Evolutionary conservation across 2,329 filamentous ascomycete genomes (phyloP).

Genomic region (Pseudogymnoascus verrucosus): DNA sequence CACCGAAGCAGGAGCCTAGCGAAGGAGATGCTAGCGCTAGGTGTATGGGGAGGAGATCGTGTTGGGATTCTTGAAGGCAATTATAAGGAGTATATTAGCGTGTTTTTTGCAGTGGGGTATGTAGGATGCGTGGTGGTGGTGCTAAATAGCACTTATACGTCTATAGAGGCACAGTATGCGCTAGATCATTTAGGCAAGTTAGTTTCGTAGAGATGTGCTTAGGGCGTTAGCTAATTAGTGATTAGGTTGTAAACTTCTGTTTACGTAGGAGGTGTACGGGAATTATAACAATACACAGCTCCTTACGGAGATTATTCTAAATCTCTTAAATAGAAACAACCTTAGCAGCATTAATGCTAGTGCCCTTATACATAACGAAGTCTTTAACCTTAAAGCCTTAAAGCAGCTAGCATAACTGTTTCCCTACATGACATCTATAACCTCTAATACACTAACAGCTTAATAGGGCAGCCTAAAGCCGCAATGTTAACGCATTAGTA

Average conservation of each 20-base stretch:
- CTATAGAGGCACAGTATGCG: conserved; percentile 63
- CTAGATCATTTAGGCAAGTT: conserved; percentile 59
- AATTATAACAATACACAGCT: conserved; percentile 55
- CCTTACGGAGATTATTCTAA: conserved; percentile 41
- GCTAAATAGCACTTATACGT: conserved; percentile 75
- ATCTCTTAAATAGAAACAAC: conserved; percentile 35
- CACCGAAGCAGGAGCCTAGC: conserved; percentile 54
- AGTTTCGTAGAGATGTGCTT: neutral
- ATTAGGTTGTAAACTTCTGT: conserved; percentile 63
- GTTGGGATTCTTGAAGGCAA: conserved; percentile 20
- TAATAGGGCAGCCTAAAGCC: conserved; percentile 64
- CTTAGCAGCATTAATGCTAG: conserved; percentile 40
- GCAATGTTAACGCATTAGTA: conserved; percentile 55
- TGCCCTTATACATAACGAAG: conserved; percentile 37
- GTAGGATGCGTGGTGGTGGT: conserved; percentile 66
- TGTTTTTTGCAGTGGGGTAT: conserved; percentile 19
- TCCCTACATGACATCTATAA: conserved; percentile 64
- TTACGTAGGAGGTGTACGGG: conserved; percentile 63
- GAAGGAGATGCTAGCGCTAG: conserved; percentile 57
- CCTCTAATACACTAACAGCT: conserved; percentile 66
- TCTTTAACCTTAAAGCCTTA: no score
- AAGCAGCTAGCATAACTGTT: conserved; percentile 45
- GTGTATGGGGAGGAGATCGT: conserved; percentile 43
- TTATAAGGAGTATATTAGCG: conserved; percentile 23
- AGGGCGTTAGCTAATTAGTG: neutral